A percentile compares a stretch with the other conserved stretches of the same genome.
phyloP scores from a whole-genome alignment of 345 rosid genomes.

The Psidium guajava region DNA sequence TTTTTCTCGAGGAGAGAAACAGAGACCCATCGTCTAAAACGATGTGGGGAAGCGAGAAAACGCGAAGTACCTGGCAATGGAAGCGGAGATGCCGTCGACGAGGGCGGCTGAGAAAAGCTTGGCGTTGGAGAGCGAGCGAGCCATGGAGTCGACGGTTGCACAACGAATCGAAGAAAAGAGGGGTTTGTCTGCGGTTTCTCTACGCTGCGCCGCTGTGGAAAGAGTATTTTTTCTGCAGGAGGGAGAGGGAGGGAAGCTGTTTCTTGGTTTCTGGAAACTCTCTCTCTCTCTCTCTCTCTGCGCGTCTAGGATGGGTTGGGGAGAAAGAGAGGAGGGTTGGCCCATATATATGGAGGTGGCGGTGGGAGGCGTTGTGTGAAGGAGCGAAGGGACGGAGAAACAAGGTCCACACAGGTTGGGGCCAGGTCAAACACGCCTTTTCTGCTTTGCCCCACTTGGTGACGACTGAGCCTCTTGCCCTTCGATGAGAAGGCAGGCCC shows the following conservation, averaged over 20 bases:
- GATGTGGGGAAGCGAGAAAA: neutral
- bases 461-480: too few relatives aligned
- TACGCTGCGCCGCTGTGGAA: neutral
- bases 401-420: too few relatives aligned
- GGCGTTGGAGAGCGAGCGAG: constrained; percentile 33
- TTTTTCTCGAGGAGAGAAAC: neutral
- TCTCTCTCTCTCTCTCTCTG: neutral
- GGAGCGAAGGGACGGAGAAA: too few relatives aligned
- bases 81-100: constrained; percentile 20
- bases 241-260: neutral
- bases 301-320: neutral
- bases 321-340: too few relatives aligned
- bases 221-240: neutral
- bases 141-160: constrained; percentile 7
- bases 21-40: too few relatives aligned
- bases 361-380: too few relatives aligned
- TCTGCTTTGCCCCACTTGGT: too few relatives aligned
- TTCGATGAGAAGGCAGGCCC: too few relatives aligned
- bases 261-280: neutral
- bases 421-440: too few relatives aligned
- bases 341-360: too few relatives aligned
- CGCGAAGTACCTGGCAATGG: constrained; percentile 16
- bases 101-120: constrained; percentile 27
- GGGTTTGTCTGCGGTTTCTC: neutral
- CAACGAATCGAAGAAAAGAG: neutral